Conservation (phyloP, 1,284 basidiomycete species). For the Schizophyllum commune region DNA sequence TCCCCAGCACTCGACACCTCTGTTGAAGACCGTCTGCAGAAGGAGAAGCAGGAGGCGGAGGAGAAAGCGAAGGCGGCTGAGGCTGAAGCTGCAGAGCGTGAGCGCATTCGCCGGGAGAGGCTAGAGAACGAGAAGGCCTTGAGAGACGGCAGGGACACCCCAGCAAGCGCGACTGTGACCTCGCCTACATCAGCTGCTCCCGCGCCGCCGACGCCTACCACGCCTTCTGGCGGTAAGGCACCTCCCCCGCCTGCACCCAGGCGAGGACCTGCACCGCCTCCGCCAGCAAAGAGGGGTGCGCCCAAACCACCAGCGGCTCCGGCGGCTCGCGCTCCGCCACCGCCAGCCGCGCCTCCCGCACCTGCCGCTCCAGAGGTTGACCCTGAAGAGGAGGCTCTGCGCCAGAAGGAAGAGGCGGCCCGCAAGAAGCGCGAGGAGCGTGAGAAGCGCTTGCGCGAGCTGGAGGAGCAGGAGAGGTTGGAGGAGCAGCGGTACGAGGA, state of each 20-base stretch:
- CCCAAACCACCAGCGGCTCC: constrained; percentile 26
- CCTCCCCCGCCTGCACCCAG: constrained; percentile 20
- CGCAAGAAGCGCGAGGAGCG: constrained; percentile 63
- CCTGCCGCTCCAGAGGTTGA: constrained; percentile 38
- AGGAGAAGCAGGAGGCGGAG: constrained; percentile 76
- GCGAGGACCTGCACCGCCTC: constrained; percentile 39
- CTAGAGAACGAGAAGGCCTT: constrained; percentile 61
- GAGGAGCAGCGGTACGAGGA: not conserved
- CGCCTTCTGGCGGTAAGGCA: constrained; percentile 24
- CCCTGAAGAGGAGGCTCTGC: constrained; percentile 59
- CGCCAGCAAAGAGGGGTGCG: constrained; percentile 24
- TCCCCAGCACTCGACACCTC: constrained; percentile 57
- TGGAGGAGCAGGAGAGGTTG: constrained; percentile 40
- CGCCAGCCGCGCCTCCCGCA: constrained; percentile 26
- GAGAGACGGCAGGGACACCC: constrained; percentile 34
- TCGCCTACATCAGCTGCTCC: constrained; percentile 14
- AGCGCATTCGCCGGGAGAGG: constrained; percentile 59
- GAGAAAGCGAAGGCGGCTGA: constrained; percentile 53
- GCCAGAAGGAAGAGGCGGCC: constrained; percentile 56
- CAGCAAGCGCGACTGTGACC: constrained; percentile 12
- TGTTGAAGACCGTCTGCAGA: constrained; percentile 75
- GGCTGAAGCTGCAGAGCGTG: constrained; percentile 69
- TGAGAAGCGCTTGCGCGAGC: constrained; percentile 51
- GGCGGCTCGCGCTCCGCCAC: constrained; percentile 20
- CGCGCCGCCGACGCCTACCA: constrained; percentile 22